Conservation (phyloP, 2,329 filamentous ascomycete species). For the Thermothelomyces thermophilus region DNA sequence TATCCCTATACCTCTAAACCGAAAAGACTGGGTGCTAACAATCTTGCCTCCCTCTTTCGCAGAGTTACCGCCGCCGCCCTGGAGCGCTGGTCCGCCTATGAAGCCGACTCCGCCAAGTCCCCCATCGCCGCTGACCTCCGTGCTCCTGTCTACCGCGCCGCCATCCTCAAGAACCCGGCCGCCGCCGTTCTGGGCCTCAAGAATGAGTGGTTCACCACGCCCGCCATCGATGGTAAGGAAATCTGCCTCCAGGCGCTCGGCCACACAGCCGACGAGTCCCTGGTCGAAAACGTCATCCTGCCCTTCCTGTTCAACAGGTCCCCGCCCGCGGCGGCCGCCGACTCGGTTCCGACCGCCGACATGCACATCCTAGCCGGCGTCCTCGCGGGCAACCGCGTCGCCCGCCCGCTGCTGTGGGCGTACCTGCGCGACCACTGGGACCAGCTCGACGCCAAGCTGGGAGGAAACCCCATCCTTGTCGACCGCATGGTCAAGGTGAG, state of each 20-base stretch:
- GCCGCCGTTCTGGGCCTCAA: constrained; percentile 67
- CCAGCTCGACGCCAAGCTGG: constrained; percentile 62
- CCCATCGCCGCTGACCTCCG: constrained; percentile 78
- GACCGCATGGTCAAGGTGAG: constrained; percentile 80
- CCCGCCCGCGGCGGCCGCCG: constrained; percentile 41
- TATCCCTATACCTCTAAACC: too few species aligned
- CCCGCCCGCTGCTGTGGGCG: constrained; percentile 71
- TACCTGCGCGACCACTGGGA: constrained; percentile 83
- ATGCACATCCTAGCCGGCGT: constrained; percentile 74
- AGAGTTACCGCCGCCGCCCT: constrained; percentile 67
- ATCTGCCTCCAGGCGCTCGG: constrained; percentile 73
- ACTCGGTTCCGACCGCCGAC: constrained; percentile 76
- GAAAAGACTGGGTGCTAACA: too few species aligned
- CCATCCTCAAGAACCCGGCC: constrained; percentile 62
- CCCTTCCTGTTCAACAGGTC: constrained; percentile 71
- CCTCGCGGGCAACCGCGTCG: constrained; percentile 65
- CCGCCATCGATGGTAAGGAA: constrained; percentile 85
- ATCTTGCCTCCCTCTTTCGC: too few species aligned
- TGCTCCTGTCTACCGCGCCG: constrained; percentile 70
- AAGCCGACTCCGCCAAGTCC: constrained; percentile 57
- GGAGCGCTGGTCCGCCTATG: constrained; percentile 75
- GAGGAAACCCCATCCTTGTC: constrained; percentile 72
- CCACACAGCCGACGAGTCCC: constrained; percentile 58
- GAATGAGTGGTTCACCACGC: constrained; percentile 75
- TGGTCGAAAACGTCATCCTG: constrained; percentile 61